Percentiles rank a stretch among this genome's conserved stretches.
Evolutionary conservation across 2,329 filamentous ascomycete species (phyloP).

Genomic region (Trichoderma citrinoviride): DNA sequence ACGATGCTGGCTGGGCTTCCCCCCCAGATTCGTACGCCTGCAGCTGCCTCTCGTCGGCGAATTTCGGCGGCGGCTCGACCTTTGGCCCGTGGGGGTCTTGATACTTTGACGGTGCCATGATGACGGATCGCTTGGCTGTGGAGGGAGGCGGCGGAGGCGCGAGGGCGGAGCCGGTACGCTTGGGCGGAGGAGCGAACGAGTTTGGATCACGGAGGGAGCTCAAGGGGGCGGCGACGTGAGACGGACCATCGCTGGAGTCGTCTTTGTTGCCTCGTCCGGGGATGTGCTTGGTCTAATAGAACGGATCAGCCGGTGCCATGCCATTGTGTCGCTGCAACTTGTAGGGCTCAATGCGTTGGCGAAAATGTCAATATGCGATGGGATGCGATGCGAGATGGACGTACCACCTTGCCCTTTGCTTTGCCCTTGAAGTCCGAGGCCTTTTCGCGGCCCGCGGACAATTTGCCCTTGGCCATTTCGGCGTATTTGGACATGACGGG

Average conservation of each 20-base stretch:
- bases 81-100: conserved; percentile 31
- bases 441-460: conserved; percentile 23
- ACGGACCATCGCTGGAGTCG: conserved; percentile 26
- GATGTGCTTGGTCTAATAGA: conserved; percentile 12
- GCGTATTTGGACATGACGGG: conserved; percentile 46
- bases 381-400: conserved; percentile 26
- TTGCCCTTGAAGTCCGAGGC: conserved; percentile 19
- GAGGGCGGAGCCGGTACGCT: conserved; percentile 46
- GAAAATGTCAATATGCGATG: background rate
- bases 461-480: conserved; percentile 39
- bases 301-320: background rate
- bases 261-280: conserved; percentile 39
- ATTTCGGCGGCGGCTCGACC: background rate
- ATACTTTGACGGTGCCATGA: conserved; percentile 36
- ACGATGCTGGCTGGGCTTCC: conserved; percentile 46
- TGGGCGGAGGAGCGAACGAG: conserved; percentile 79
- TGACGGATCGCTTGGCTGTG: conserved; percentile 29
- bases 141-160: conserved; percentile 29
- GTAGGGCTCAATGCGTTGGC: too few relatives aligned
- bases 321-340: too few relatives aligned
- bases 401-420: conserved; percentile 45
- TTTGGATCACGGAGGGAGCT: conserved; percentile 70
- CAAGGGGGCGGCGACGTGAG: conserved; percentile 57
- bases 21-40: conserved; percentile 24
- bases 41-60: conserved; percentile 16